Conservation (phyloP, 192 early-diverging fungal species). For the Coemansia sp. region DNA sequence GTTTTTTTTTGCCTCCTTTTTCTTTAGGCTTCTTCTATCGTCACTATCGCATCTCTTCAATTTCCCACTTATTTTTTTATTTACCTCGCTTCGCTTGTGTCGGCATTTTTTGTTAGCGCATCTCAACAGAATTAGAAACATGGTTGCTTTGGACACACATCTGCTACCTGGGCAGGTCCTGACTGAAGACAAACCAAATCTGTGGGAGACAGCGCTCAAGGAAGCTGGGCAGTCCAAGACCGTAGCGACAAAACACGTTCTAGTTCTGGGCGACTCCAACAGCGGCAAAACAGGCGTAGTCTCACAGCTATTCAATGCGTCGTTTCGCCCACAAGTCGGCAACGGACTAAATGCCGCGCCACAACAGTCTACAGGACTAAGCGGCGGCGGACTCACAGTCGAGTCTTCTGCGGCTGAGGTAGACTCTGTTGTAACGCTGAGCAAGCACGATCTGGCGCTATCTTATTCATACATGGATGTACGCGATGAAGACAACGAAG, state of each 20-base stretch:
- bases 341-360: slow-evolving; percentile 49
- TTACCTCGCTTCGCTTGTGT: neutral
- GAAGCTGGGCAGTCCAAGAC: slow-evolving; percentile 75
- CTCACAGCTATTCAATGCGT: slow-evolving; percentile 47
- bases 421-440: slow-evolving; percentile 44
- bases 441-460: slow-evolving; percentile 75
- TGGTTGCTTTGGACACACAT: slow-evolving; percentile 30
- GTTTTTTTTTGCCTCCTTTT: no score
- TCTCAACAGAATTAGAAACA: slow-evolving; percentile 5
- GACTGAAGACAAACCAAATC: slow-evolving; percentile 33
- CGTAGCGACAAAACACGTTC: slow-evolving; percentile 72
- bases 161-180: slow-evolving; percentile 10
- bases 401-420: slow-evolving; percentile 19
- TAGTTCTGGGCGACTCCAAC: slow-evolving; percentile 81
- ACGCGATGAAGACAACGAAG: slow-evolving; percentile 85
- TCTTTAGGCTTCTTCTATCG: no score
- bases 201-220: slow-evolving; percentile 83
- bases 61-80: neutral
- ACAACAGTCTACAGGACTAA: slow-evolving; percentile 50
- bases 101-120: slow-evolving; percentile 1
- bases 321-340: slow-evolving; percentile 37
- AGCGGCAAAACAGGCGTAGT: slow-evolving; percentile 86
- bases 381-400: slow-evolving; percentile 34
- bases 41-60: slow-evolving; percentile 5
- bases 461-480: slow-evolving; percentile 83